Evolutionary conservation across 129 eudicot species (phyloP).

Genomic region (Erigeron canadensis): DNA sequence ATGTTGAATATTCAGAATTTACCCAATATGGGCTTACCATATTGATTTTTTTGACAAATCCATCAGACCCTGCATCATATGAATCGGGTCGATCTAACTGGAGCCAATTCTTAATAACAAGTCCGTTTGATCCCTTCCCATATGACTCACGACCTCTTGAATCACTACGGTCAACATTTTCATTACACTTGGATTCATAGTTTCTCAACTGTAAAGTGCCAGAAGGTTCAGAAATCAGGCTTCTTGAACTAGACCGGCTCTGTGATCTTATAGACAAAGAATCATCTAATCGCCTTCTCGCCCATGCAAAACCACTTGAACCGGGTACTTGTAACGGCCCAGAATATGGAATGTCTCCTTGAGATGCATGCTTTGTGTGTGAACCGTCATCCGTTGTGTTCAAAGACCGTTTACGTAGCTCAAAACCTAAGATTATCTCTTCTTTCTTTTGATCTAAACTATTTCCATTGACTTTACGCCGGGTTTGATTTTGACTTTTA

Average conservation of each 20-base stretch:
- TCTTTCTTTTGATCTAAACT: conserved; percentile 42
- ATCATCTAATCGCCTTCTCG: conserved; percentile 68
- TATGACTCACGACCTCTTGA: conserved; percentile 46
- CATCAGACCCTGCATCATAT: conserved; percentile 61
- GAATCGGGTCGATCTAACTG: conserved; percentile 74
- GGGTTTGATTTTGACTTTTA: conserved; percentile 36
- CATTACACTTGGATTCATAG: conserved; percentile 43
- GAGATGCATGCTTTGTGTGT: conserved; percentile 77
- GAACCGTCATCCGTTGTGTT: conserved; percentile 52
- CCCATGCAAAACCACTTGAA: conserved; percentile 99
- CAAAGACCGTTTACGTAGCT: conserved; percentile 43
- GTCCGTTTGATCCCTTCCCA: conserved; percentile 16
- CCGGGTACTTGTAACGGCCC: conserved; percentile 89
- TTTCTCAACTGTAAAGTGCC: conserved; percentile 37
- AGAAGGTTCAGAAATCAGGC: conserved; percentile 68
- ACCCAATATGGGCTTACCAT: conserved; percentile 46
- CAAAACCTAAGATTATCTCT: conserved; percentile 49
- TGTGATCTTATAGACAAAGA: conserved; percentile 62
- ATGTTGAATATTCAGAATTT: not conserved
- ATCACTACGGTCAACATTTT: conserved; percentile 41
- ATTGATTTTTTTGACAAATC: conserved; percentile 49
- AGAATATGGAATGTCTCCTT: conserved; percentile 72
- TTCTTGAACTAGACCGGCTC: conserved; percentile 89
- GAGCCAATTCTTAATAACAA: conserved; percentile 58
- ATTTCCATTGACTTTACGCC: conserved; percentile 46